Evolutionary conservation across 2,329 filamentous ascomycete species (phyloP), one percentile per base, ranked within the genome.

Genomic region (Diaporthe citri): DNA sequence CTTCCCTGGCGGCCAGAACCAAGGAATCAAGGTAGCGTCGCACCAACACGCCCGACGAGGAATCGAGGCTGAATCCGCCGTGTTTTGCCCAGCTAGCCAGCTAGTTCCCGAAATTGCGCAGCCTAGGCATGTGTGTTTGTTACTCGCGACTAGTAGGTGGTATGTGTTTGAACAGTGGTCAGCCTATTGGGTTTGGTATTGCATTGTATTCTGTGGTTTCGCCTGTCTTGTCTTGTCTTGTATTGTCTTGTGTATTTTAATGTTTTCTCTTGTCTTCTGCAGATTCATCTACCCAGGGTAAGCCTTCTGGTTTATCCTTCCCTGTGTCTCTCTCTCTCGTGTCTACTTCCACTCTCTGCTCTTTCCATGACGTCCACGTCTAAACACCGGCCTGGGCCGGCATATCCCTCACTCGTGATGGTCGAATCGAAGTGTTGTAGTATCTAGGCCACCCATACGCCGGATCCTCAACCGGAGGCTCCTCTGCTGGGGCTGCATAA

Each of bases 1-100:
- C 46, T 52, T 25, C 64, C 46, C 64, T 48, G 31, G 64, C 46
- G 48, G 46, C 48, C 64, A 69, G 57, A 69, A 69, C 64, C 64
- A 69, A 55, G 64, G 64, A 69, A 69, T 7, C 31, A 25, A 28
- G 64, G 43, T 69, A 69, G 64, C 64, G 64, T 69, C 64, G 46
- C 64, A 69, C 41, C 64, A 20, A 69, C 13, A 17, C 12, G 43
- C 43, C 48, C 10, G 46, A 10, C 22, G 28, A 52, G 46, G 46
- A 67, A 39, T 67, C 62, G 62, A 67, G 62, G 43, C 62, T 67
- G 62, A 36, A 52, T 51, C 39, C 28, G 43, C 28, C 36, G 25
- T 28, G 39, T 31, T 9, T 48, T 48, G 43, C 41, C 41, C 25
- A 10, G 59, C 9, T 31, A 28, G 15, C 55, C 36, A 28, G 9